Base-by-base conservation (phyloP, 768 basidiomycete genomes). In the Termitomyces sp. region DNA sequence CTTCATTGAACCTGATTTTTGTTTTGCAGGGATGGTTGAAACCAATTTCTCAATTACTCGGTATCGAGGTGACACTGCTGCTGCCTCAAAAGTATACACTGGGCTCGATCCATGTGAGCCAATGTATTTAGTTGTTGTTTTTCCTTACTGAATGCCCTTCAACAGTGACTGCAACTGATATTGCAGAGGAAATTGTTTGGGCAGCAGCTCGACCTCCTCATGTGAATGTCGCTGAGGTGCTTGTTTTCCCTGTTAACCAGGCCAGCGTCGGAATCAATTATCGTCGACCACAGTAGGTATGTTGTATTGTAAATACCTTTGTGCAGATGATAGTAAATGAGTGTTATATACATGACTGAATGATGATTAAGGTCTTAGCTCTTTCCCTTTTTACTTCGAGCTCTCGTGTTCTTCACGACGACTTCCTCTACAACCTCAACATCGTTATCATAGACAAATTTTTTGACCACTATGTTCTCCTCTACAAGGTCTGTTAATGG, bases 181-280 rank as follows among this genome's bases (percentile, higher is more conserved):
- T 98, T 45, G 97, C 97, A 1, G 97, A 99, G 69, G 94, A 98
- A 72, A 95, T 99, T 65, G 94, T 96, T 19, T 99, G 96, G 96
- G 86, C 86, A 14, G 96, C 97, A 19, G 80, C 89, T 11, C 86
- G 95, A 41, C 95, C 95, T 11, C 79, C 90, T 40, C 95, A 96
- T 66, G 91, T 98, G 44, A 94, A 98, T 67, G 79, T 98, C 42
- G 93, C 91, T 0, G 88, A 94, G 65, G 71, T 90, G 11, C 81
- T 83, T 55, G 78, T 92, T 44, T 81, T 91, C 62, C 90, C 90
- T 2, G 85, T 86, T 30, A 90, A 90, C 67, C 90, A 92, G 73
- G 90, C 90, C 34, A 76, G 80, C 58, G 80, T 86, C 25, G 83
- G 78, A 23, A 68, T 89, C 61, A 81, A 73, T 62, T 85, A 87